Evolutionary conservation across 2,329 filamentous ascomycete genomes (phyloP), one percentile per base, ranked within the genome.

Genomic region (Alternaria triticimaculans): DNA sequence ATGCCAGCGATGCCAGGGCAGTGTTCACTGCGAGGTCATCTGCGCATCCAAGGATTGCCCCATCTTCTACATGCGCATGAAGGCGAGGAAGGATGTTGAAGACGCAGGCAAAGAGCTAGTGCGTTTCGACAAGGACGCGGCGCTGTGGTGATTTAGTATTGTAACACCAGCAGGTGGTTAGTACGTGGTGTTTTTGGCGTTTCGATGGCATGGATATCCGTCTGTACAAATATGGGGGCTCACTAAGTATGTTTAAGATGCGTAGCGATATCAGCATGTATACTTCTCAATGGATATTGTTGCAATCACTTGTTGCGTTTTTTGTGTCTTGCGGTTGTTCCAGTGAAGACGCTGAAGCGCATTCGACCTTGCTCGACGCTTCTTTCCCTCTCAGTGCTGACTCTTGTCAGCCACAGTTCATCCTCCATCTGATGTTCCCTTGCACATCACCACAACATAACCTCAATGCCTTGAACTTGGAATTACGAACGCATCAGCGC

Each of bases 21-120:
- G 94, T 83, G 92, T 99, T 87, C 96, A 99, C 82, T 96, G 93
- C 80, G 96, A 99, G 81, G 96, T 99, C 58, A 98, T 99, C 72
- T 99, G 96, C 84, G 94, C 91, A 67, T 95, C 91, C 79, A 92
- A 94, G 80, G 96, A 99, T 84, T 99, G 96, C 78, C 96, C 96
- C 1, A 99, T 99, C 76, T 99, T 99, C 81, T 99, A 99, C 81
- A 99, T 99, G 96, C 90, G 96, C 5, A 99, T 99, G 96, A 99
- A 99, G 86, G 95, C 95, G 30, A 97, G 97, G 87, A 99, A 99
- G 85, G 96, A 99, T 79, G 90, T 98, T 43, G 95, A 98, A 80
- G 96, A 99, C 82, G 91, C 90, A 2, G 93, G 94, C 61, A 96
- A 93, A 83, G 96, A 99, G 80, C 81, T 99, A 74, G 87, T 87